Evolutionary conservation across 441 rosid species (phyloP).

Genomic region (Capsella rubella): DNA sequence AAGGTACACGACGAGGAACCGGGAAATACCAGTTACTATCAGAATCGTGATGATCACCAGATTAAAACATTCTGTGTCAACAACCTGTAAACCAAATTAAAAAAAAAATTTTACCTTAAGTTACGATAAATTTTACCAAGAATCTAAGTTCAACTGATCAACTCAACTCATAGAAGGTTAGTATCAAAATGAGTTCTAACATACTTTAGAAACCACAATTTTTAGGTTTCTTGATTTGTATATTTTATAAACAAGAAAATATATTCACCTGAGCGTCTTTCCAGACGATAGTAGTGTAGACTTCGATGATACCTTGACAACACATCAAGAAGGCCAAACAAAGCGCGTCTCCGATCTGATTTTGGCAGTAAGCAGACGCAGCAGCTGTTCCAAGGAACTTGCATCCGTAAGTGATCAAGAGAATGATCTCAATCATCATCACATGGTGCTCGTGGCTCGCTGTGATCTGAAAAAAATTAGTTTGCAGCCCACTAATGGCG

Average conservation of each 20-base stretch:
- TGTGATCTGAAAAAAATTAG: constrained; percentile 33
- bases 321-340: constrained; percentile 51
- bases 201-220: no score
- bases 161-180: no score
- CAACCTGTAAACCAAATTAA: constrained; percentile 9
- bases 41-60: constrained; percentile 36
- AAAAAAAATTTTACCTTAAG: background rate
- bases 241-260: background rate
- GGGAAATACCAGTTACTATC: constrained; percentile 36
- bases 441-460: constrained; percentile 16
- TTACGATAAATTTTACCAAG: background rate
- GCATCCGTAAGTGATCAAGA: constrained; percentile 38
- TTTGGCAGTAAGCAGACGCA: constrained; percentile 43
- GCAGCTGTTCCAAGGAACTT: constrained; percentile 49
- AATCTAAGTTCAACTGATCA: no score
- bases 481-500: constrained; percentile 47
- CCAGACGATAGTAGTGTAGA: constrained; percentile 38
- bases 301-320: constrained; percentile 51
- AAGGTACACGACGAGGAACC: constrained; percentile 39
- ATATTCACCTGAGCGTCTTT: constrained; percentile 45
- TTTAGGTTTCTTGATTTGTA: background rate
- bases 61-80: constrained; percentile 34
- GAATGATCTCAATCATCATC: constrained; percentile 16
- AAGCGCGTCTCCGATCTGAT: constrained; percentile 43
- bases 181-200: no score